Percentiles rank a stretch among this genome's conserved stretches.
phyloP scores from a whole-genome alignment of 768 basidiomycete genomes.

The Thelephora aurantiotincta region DNA sequence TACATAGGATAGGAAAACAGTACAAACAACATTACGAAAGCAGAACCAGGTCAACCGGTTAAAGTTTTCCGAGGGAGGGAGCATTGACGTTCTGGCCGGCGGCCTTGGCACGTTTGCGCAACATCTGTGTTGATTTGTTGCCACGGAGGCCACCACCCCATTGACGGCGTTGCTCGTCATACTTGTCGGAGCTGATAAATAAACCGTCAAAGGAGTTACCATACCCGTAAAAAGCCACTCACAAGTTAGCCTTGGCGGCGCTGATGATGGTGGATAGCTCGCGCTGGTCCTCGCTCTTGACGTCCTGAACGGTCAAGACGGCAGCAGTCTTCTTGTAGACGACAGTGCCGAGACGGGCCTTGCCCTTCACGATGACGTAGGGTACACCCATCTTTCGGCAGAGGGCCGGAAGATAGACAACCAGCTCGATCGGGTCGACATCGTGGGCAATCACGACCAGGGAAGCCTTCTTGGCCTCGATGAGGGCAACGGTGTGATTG shows the following conservation, averaged over 20 bases:
- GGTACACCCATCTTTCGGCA: constrained; percentile 99
- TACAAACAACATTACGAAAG: too few species aligned
- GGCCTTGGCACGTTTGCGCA: constrained; percentile 89
- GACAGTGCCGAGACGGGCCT: constrained; percentile 94
- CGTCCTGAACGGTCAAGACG: constrained; percentile 83
- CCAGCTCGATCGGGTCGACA: constrained; percentile 98
- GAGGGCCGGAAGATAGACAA: constrained; percentile 94
- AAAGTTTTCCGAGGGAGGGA: constrained; percentile 38
- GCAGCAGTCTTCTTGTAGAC: constrained; percentile 98
- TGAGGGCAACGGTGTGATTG: constrained; percentile 91
- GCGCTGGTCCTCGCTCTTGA: constrained; percentile 85
- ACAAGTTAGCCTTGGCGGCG: constrained; percentile 97
- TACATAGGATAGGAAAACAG: too few species aligned
- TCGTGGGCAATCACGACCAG: constrained; percentile 95
- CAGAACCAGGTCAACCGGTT: too few species aligned
- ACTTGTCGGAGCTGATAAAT: constrained; percentile 63
- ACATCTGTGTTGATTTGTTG: constrained; percentile 87
- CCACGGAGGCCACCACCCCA: constrained; percentile 98
- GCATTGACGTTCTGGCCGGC: constrained; percentile 52
- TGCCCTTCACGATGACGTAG: constrained; percentile 96
- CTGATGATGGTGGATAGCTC: constrained; percentile 87
- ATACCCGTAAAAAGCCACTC: constrained; percentile 19
- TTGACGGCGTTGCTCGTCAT: constrained; percentile 78
- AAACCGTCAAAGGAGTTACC: background rate
- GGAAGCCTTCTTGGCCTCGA: constrained; percentile 95